Evolutionary conservation across 441 rosid species (phyloP), one percentile per base, ranked within the genome.

Genomic region (Erysimum cheiri): DNA sequence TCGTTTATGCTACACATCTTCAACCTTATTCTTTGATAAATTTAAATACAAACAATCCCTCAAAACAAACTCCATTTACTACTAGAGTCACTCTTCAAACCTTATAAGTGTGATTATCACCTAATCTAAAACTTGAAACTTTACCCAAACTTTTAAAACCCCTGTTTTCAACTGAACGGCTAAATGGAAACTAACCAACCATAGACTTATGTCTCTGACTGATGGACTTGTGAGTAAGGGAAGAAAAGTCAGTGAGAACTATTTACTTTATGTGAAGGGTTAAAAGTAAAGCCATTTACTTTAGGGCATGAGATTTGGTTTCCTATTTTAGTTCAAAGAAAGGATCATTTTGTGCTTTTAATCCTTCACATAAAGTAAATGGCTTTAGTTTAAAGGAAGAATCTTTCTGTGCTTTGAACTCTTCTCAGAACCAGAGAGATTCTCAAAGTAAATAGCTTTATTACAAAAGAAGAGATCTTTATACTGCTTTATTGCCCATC

Each of bases 331-430:
- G 53, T 54, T 66, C 17, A 53, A 66, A 40, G 61, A 12, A 39
- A 53, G 61, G 39, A 39, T 53, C 22, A 22, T 67, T 36, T 37
- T 69, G 56, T 71, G 22, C 69, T 71, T 62, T 53, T 41, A 53
- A 14, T 13, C 2, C 32, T 61, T 50, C 6, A 5, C 32, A 33
- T 31, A 63, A 63, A 63, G 70, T 5, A 54, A 36, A 35, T 63
- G n/a, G 33, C 62, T 63, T 71, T 71, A 40, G 11, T 41, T 60
- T n/a, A 52, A 60, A 70, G 61, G 46, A 70, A 70, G 74, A 52
- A 40, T 70, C 60, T 40, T 60, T 15, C 0, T 58, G 26, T 70
- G 24, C 53, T 60, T 70, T 70, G 2, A 60, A 60, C 32, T 9
- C 53, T 70, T 70, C 66, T 60, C 10, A 49, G 3, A 70, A 48